Base-by-base conservation (phyloP, 1,139 yeast species). In the Waltiozyma sp. region DNA sequence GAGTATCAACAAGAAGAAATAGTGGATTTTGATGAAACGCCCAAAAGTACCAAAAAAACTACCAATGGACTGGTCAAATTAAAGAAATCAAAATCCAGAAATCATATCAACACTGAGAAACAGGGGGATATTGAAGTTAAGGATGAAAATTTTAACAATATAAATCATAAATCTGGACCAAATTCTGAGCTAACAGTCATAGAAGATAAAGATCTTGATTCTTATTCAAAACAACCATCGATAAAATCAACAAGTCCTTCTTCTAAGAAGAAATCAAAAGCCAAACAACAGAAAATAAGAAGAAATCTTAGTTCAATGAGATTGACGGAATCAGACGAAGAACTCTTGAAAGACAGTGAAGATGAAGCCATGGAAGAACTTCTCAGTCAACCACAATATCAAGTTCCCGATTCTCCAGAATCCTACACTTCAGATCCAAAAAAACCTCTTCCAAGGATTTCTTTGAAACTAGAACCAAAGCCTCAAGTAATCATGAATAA, bases 401-500 rank as follows among this genome's bases (percentile, higher is more conserved):
- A 47, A 37, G 51, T 57, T 33, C 45, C 49, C 9, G 56, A 52
- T 6, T 41, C 49, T 3, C 43, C 46, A n/a, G 40, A 43, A 14
- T 18, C 34, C 11, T 21, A 21, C 23, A 21, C 8, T 3, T 43
- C 46, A n/a, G 40, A 43, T n/a, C 34, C 34, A 31, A 31, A 10
- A 6, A 49, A 49, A 5, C 43, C 50, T 41, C 42, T 54, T 4
- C 70, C 68, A 33, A 50, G 57, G 51, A 47, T 80, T 15, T 67
- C 65, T 10, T 53, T 84, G 19, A 71, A 66, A 36, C 69, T 69
- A 40, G 56, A 73, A 2, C 65, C 76, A 6, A 83, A 87, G 1
- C 69, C 71, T 11, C 82, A 81, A 24, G 62, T 75, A 9, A 70
- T 86, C 5, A 81, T 94, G 0, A 89, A 87, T 57, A 96, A 96